A percentile compares a stretch with the other conserved stretches of the same genome.
phyloP scores from a whole-genome alignment of 2,329 filamentous ascomycete species.

The Claviceps sorghi region DNA sequence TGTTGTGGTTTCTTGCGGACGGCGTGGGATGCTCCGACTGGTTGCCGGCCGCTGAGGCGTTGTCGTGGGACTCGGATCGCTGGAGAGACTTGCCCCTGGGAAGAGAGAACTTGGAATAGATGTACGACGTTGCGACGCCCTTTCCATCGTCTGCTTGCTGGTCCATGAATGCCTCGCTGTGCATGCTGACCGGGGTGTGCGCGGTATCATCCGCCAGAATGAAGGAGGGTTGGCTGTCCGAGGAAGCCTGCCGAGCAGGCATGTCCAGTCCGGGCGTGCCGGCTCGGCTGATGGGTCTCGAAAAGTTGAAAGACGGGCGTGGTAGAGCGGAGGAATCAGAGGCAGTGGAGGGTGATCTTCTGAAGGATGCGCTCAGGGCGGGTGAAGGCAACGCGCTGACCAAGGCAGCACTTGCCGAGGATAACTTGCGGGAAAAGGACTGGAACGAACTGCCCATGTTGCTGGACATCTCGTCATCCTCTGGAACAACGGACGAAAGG shows the following conservation, averaged over 20 bases:
- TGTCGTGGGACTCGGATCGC: conserved; percentile 47
- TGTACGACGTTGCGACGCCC: conserved; percentile 55
- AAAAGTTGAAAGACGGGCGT: conserved; percentile 82
- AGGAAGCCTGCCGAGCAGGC: conserved; percentile 47
- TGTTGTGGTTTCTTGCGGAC: conserved; percentile 24
- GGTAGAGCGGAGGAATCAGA: conserved; percentile 66
- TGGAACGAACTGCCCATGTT: conserved; percentile 38
- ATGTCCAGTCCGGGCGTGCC: conserved; percentile 44
- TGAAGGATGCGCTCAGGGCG: conserved; percentile 40
- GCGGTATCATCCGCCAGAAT: conserved; percentile 48
- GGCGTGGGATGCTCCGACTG: conserved; percentile 46
- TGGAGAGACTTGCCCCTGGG: conserved; percentile 72
- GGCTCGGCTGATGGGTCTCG: conserved; percentile 67
- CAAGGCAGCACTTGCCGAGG: conserved; percentile 47
- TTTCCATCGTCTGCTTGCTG: conserved; percentile 29
- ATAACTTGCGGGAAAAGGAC: conserved; percentile 65
- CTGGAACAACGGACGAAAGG: conserved; percentile 49
- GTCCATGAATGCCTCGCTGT: conserved; percentile 52
- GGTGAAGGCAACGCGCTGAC: conserved; percentile 38
- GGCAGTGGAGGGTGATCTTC: conserved; percentile 68
- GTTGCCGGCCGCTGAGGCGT: conserved; percentile 36
- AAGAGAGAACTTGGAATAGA: conserved; percentile 71
- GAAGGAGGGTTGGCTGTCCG: conserved; percentile 52
- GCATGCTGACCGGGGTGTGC: conserved; percentile 58
- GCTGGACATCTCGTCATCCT: conserved; percentile 52